phyloP scores from a whole-genome alignment of 352 stramenopile genomes.

The Phytophthora fragariaefolia region DNA sequence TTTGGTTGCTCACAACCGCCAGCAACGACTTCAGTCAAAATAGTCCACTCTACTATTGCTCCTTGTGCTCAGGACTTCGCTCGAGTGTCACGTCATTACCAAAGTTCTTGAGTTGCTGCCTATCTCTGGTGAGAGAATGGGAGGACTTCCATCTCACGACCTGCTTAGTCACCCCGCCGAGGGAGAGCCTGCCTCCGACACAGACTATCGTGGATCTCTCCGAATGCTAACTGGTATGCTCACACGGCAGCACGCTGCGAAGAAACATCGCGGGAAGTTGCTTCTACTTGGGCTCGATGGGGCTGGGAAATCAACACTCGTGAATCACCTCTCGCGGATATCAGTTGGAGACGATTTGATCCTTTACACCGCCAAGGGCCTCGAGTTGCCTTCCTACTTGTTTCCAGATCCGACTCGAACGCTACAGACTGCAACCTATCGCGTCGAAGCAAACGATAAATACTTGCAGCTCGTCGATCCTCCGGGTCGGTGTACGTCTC shows the following conservation, averaged over 20 bases:
- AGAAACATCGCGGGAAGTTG: constrained; percentile 52
- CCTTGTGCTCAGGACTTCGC: too few species aligned
- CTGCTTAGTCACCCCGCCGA: constrained; percentile 22
- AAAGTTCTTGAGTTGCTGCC: not conserved
- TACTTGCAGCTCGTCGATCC: constrained; percentile 61
- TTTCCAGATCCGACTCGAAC: constrained; percentile 39
- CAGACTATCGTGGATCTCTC: constrained; percentile 28
- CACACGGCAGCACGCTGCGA: constrained; percentile 37
- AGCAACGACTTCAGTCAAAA: constrained; percentile 22
- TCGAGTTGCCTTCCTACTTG: constrained; percentile 28
- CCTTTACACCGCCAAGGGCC: constrained; percentile 12
- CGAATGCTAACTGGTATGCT: constrained; percentile 30
- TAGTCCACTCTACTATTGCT: constrained; percentile 15
- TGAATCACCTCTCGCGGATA: constrained; percentile 47
- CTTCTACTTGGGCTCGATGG: constrained; percentile 62
- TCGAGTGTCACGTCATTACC: too few species aligned
- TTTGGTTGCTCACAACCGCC: constrained; percentile 28
- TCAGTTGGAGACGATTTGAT: constrained; percentile 32
- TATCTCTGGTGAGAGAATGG: constrained; percentile 28
- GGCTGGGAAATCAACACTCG: constrained; percentile 66
- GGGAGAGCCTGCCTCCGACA: constrained; percentile 16
- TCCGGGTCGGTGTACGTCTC: constrained; percentile 41
- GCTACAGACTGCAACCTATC: constrained; percentile 37
- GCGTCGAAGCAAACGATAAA: constrained; percentile 43
- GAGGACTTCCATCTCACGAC: constrained; percentile 52